Percentiles rank a stretch among this genome's conserved stretches.
Evolutionary conservation across 192 early-diverging fungal species (phyloP).

Genomic region (Kickxella alabastrina): DNA sequence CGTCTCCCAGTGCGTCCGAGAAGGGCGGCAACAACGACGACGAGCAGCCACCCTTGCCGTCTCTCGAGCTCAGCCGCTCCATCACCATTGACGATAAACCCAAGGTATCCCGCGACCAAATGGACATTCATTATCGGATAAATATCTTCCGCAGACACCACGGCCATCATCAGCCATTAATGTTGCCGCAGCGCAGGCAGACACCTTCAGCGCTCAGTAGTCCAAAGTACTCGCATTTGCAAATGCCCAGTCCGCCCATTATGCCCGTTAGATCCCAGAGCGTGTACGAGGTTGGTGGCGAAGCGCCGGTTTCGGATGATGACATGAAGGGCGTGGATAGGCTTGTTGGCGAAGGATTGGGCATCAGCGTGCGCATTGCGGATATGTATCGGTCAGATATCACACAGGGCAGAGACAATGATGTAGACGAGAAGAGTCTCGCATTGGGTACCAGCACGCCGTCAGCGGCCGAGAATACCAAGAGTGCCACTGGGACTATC

Average conservation of each 20-base stretch:
- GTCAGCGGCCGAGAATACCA: no score
- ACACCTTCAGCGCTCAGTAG: slow-evolving; percentile 20
- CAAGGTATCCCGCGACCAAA: slow-evolving; percentile 31
- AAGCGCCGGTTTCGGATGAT: not conserved
- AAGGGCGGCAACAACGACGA: not conserved
- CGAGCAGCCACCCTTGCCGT: no score
- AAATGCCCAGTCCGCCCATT: not conserved
- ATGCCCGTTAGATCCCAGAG: slow-evolving; percentile 17
- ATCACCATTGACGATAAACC: slow-evolving; percentile 51
- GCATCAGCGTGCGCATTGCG: not conserved
- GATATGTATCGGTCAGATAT: not conserved
- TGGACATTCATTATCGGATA: slow-evolving; percentile 48
- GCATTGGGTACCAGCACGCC: no score
- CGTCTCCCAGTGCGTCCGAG: slow-evolving; percentile 4
- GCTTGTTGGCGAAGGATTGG: not conserved
- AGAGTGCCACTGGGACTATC: no score
- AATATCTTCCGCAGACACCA: slow-evolving; percentile 17
- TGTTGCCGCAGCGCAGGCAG: slow-evolving; percentile 18
- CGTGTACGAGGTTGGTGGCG: slow-evolving; percentile 16
- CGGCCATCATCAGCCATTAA: slow-evolving; percentile 14
- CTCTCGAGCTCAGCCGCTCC: slow-evolving; percentile 32
- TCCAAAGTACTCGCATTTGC: slow-evolving; percentile 21
- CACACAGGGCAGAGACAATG: no score
- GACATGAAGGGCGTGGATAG: not conserved
- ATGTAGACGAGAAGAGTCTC: no score